phyloP scores from a whole-genome alignment of 306 rosid genomes.

The Albizia julibrissin region DNA sequence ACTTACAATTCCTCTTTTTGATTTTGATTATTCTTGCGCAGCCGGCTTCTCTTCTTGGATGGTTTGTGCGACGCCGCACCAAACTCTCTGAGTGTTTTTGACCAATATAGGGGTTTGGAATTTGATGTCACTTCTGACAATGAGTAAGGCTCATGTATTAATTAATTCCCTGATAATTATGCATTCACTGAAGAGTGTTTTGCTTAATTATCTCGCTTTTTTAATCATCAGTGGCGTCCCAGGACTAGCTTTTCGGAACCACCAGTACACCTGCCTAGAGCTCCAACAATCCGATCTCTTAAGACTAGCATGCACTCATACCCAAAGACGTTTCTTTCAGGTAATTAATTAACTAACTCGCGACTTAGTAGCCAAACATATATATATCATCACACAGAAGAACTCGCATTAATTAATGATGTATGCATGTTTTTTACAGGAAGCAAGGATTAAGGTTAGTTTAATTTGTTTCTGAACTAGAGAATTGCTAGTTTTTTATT shows the following conservation, averaged over 20 bases:
- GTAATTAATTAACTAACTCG: slow-evolving; percentile 37
- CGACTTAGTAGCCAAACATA: background rate
- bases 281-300: slow-evolving; percentile 64
- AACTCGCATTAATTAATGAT: background rate
- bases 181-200: background rate
- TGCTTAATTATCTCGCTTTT: slow-evolving; percentile 7
- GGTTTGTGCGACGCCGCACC: slow-evolving; percentile 48
- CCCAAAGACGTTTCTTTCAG: slow-evolving; percentile 63
- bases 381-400: background rate
- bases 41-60: slow-evolving; percentile 47
- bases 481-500: background rate
- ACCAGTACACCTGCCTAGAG: slow-evolving; percentile 44
- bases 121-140: slow-evolving; percentile 33
- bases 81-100: slow-evolving; percentile 41
- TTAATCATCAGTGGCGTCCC: slow-evolving; percentile 73
- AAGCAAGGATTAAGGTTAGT: slow-evolving; percentile 81
- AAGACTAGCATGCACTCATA: slow-evolving; percentile 46
- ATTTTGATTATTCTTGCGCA: background rate
- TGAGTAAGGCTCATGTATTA: slow-evolving; percentile 27
- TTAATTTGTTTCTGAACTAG: slow-evolving; percentile 14
- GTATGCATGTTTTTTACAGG: slow-evolving; percentile 41
- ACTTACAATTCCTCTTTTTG: too few species aligned
- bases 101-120: slow-evolving; percentile 31
- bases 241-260: slow-evolving; percentile 65
- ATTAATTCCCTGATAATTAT: background rate